Evolutionary conservation across 305 asterid species (phyloP).

Genomic region (Petunia hybrid): DNA sequence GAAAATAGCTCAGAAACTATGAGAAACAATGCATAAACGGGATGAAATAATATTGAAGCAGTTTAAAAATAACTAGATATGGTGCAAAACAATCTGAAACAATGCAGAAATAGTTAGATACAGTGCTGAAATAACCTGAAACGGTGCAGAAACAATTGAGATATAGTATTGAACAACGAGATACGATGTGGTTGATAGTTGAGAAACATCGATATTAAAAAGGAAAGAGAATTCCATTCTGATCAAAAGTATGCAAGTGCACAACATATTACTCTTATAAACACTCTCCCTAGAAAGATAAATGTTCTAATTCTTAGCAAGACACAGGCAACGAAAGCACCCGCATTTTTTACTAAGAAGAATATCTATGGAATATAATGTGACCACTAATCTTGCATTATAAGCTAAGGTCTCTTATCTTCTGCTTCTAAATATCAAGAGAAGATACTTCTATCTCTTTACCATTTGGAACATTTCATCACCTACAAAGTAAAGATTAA

Average conservation of each 20-base stretch:
- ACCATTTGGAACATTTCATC: slow-evolving; percentile 58
- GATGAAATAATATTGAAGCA: no score
- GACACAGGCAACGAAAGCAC: neutral
- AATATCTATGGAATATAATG: slow-evolving; percentile 7
- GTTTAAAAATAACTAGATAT: no score
- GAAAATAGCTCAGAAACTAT: no score
- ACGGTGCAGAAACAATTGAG: no score
- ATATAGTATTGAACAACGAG: no score
- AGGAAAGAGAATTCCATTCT: slow-evolving; percentile 27
- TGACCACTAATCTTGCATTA: slow-evolving; percentile 25
- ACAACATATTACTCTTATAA: slow-evolving; percentile 16
- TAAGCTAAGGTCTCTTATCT: slow-evolving; percentile 20
- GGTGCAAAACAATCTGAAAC: no score
- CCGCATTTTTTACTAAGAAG: slow-evolving; percentile 4
- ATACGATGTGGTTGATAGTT: no score
- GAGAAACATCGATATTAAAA: neutral
- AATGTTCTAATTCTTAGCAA: neutral
- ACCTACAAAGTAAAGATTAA: neutral
- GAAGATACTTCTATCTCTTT: slow-evolving; percentile 49
- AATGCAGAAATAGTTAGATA: no score
- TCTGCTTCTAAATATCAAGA: slow-evolving; percentile 1
- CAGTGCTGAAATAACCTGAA: no score
- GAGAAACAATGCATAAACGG: no score
- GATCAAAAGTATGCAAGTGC: slow-evolving; percentile 19
- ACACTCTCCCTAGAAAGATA: neutral